phyloP scores from a whole-genome alignment of 768 basidiomycete genomes.

The Chalciporus sphaerocephalus region DNA sequence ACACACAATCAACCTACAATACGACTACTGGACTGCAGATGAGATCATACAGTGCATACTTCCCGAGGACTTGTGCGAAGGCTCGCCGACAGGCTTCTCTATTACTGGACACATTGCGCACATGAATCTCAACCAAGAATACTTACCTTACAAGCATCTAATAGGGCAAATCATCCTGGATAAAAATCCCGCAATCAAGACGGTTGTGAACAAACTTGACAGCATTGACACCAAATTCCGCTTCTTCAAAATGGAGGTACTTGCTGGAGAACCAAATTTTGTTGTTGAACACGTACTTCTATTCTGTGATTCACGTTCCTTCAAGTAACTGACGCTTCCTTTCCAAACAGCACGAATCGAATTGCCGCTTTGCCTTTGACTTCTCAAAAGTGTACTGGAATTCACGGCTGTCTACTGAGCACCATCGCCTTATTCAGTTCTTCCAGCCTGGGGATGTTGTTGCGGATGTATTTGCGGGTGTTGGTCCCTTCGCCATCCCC shows the following conservation, averaged over 20 bases:
- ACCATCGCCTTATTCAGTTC: conserved; percentile 71
- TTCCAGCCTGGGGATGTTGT: conserved; percentile 77
- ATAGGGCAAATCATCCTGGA: conserved; percentile 93
- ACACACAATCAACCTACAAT: conserved; percentile 64
- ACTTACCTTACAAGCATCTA: conserved; percentile 83
- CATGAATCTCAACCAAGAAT: conserved; percentile 85
- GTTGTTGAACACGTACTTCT: conserved; percentile 79
- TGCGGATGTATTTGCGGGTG: conserved; percentile 94
- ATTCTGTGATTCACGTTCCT: not conserved
- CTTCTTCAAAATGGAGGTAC: conserved; percentile 93
- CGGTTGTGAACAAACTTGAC: conserved; percentile 94
- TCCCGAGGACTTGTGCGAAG: conserved; percentile 71
- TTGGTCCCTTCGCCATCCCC: conserved; percentile 93
- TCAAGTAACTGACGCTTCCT: not conserved
- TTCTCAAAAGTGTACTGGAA: conserved; percentile 98
- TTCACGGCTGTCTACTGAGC: conserved; percentile 88
- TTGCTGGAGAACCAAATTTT: conserved; percentile 87
- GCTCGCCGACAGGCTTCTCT: conserved; percentile 84
- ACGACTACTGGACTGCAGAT: conserved; percentile 87
- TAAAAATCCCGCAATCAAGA: conserved; percentile 80
- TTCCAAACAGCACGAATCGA: conserved; percentile 64
- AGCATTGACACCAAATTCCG: conserved; percentile 82
- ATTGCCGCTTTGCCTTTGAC: conserved; percentile 88
- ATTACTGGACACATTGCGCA: conserved; percentile 91
- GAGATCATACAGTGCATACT: conserved; percentile 81